These are phyloP conservation scores for Arthrobotrys musiformis DNA, from an alignment of 2,329 filamentous ascomycete species.

Conservation along the genomic window DNA sequence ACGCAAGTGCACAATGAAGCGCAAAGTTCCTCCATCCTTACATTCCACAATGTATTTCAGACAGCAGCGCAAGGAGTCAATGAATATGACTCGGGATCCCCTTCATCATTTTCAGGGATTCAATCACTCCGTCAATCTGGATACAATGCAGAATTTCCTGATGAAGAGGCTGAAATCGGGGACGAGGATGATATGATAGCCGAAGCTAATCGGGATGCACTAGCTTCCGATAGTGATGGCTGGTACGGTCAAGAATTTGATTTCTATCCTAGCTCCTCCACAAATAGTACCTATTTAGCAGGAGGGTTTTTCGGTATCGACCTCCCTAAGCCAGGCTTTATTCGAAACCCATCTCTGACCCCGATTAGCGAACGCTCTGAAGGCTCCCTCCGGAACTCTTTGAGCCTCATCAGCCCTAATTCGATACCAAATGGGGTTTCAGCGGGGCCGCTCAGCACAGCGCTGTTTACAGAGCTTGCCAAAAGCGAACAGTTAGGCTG, in stretches of 20 bases:
- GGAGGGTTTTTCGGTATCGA: slow-evolving; percentile 52
- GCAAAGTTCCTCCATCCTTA: slow-evolving; percentile 55
- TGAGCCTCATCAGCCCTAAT: slow-evolving; percentile 38
- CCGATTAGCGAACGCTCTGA: slow-evolving; percentile 52
- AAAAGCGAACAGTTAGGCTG: slow-evolving; percentile 38
- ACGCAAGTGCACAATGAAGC: neutral
- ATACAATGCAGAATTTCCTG: slow-evolving; percentile 65
- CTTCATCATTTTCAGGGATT: slow-evolving; percentile 61
- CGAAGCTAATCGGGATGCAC: slow-evolving; percentile 90
- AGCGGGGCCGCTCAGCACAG: slow-evolving; percentile 45
- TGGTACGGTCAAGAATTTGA: slow-evolving; percentile 98
- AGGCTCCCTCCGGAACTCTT: slow-evolving; percentile 47
- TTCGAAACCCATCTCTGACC: slow-evolving; percentile 46
- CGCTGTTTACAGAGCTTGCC: slow-evolving; percentile 47
- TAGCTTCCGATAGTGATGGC: slow-evolving; percentile 90
- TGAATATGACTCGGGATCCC: slow-evolving; percentile 61
- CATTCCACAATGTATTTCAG: slow-evolving; percentile 59
- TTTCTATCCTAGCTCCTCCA: slow-evolving; percentile 78
- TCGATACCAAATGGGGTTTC: slow-evolving; percentile 34
- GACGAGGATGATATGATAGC: slow-evolving; percentile 93
- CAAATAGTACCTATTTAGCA: slow-evolving; percentile 44
- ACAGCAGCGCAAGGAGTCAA: slow-evolving; percentile 64
- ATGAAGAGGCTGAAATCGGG: slow-evolving; percentile 73
- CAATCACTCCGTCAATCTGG: slow-evolving; percentile 59
- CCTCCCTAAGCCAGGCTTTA: slow-evolving; percentile 48